Evolutionary conservation across 2,329 filamentous ascomycete genomes (phyloP), one percentile per base, ranked within the genome.

Genomic region (Alternaria brassicae): DNA sequence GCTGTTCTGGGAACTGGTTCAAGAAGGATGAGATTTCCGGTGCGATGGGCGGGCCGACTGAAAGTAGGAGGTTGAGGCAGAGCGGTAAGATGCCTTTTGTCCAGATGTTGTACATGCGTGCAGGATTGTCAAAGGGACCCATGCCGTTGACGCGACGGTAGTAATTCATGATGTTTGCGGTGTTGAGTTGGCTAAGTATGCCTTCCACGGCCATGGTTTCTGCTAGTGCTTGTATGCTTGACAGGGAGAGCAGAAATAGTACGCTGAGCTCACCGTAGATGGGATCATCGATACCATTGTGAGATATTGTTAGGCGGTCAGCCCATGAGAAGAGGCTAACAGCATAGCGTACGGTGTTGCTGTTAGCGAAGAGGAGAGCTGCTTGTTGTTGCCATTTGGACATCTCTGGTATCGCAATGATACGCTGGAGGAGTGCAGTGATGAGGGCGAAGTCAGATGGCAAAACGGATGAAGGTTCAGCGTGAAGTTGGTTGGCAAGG

Each of bases 251-350:
- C 13, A 99, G 84, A 78, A 98, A 96, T 25, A 93, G 84, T 39
- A 97, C 85, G 70, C 91, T 91, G n/a, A 97, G 86, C 74, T 97
- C 93, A 64, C 93, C 95, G 76, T 97, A 98, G 28, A 98, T 83
- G 0, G 95, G 94, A 73, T 98, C 94, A 27, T 89, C 88, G 56
- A 90, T 86, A 25, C 72, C 69, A n/a, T 71, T 68, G 55, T 71
- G 66, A 2, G 60, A 27, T 34, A 90, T 85, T 0, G 90, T 86
- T 23, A 98, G 84, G 66, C 89, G 88, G 76, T 98, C 93, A 4
- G 94, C 88, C 95, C 95, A 99, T 0, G 93, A 97, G 78, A 94
- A 98, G 5, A 99, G 84, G 32, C 91, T 92, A 6, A 90, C 89
- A 0, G 93, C 93, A 61, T 93, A 91, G 70, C 94, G 91, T 44